Base-by-base conservation (phyloP, 2,329 filamentous ascomycete genomes). In the Trichoderma asperellum region DNA sequence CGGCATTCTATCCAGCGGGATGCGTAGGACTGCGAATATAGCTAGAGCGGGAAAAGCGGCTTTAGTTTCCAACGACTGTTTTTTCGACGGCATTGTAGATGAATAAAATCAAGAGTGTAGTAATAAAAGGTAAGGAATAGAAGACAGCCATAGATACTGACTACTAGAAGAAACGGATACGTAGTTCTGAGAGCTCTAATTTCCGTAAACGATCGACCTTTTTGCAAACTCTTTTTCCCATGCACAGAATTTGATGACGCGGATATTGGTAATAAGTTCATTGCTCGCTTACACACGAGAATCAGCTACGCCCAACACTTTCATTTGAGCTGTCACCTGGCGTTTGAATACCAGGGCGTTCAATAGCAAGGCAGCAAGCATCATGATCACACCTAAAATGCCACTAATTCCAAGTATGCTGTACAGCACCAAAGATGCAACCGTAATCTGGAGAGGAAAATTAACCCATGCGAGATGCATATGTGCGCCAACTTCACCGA, bases 11-110 rank as follows among this genome's bases (percentile, higher is more conserved):
- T 35, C 29, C 4, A 57, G 24, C 8, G 53, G 53, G 29, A 57
- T 57, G 53, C 53, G 53, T 35, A 57, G 53, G 35, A 57, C 29
- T n/a, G 53, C 53, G 29, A 57, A 57, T 32, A 57, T 57, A 12
- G 53, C 53, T 5, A 35, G 29, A 5, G 53, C 53, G 12, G 53
- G 53, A 57, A 57, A 57, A 10, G 53, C 53, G 35, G 24, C 35
- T 8, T 57, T 57, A 2, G 53, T 57, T 57, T 57, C 53, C 18
- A 57, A 21, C 16, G 16, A 10, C n/a, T 57, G 18, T 21, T 34
- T 57, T 57, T 29, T 5, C 53, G 35, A 57, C 6, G 7, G 53
- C 35, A 12, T 24, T 24, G 24, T 57, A 57, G 24, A 57, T 35
- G 29, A 34, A 57, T 29, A 35, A 35, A 34, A 29, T 57, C 10